Percentiles rank a stretch among this genome's conserved stretches.
Conservation (phyloP, 2,329 filamentous ascomycete species). For the Beauveria sp. region DNA sequence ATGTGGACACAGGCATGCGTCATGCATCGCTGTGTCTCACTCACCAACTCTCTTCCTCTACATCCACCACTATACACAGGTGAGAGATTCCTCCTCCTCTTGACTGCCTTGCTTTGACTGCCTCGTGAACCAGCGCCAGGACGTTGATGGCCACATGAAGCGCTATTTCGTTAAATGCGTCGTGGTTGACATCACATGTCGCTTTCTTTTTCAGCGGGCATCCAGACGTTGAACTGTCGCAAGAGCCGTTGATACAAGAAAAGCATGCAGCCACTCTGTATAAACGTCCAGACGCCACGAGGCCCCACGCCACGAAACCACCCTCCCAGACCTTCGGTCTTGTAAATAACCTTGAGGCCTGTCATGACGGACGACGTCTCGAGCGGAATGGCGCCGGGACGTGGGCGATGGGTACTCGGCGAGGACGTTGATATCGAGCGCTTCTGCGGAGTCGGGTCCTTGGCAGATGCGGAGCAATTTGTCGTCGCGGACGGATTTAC, state of each 20-base stretch:
- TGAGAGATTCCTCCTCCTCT: background rate
- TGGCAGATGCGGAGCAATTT: conserved; percentile 18
- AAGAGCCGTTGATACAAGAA: conserved; percentile 88
- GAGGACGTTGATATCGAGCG: conserved; percentile 84
- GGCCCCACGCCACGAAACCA: conserved; percentile 95
- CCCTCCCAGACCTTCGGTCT: conserved; percentile 76
- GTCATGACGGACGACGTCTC: conserved; percentile 85
- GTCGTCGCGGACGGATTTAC: conserved; percentile 39
- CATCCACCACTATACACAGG: background rate
- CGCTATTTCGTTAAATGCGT: too few relatives aligned
- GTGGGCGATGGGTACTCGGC: conserved; percentile 73
- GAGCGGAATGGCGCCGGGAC: conserved; percentile 70
- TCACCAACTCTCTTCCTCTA: background rate
- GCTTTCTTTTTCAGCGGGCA: conserved; percentile 24
- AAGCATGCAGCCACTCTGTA: conserved; percentile 94
- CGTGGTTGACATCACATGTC: conserved; percentile 6
- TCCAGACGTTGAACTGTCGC: conserved; percentile 59
- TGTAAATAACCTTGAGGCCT: conserved; percentile 81
- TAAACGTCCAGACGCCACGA: conserved; percentile 90
- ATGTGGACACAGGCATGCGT: background rate
- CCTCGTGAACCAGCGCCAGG: background rate
- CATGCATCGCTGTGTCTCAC: background rate
- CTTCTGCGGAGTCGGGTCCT: conserved; percentile 43
- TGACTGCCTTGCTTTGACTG: background rate
- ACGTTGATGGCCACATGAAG: background rate